Evolutionary conservation across 2,329 filamentous ascomycete species (phyloP).

Genomic region (Aureobasidium sp.): DNA sequence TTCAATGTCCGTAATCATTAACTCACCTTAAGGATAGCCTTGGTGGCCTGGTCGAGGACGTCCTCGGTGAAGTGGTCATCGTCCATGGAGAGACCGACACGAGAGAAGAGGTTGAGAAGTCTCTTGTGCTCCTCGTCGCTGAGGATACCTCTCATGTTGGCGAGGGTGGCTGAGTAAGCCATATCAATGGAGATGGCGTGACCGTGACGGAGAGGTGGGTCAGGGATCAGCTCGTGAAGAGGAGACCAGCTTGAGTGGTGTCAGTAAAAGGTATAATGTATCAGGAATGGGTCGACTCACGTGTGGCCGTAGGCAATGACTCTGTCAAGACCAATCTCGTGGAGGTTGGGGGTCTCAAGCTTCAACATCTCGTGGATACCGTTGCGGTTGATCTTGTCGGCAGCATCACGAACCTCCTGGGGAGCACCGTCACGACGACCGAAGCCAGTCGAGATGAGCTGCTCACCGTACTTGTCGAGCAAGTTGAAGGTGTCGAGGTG

Average conservation of each 20-base stretch:
- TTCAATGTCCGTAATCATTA: neutral
- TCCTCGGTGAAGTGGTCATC: conserved; percentile 60
- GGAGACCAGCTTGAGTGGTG: conserved; percentile 53
- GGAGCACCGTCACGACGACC: conserved; percentile 53
- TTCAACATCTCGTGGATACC: conserved; percentile 68
- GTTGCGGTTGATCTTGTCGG: conserved; percentile 61
- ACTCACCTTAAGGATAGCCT: conserved; percentile 54
- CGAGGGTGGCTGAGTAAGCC: conserved; percentile 65
- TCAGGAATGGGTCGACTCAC: conserved; percentile 30
- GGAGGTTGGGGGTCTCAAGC: conserved; percentile 65
- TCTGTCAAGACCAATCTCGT: conserved; percentile 64
- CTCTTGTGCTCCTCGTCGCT: conserved; percentile 53
- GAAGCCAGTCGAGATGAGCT: conserved; percentile 58
- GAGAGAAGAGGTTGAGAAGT: conserved; percentile 60
- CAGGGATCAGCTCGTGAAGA: conserved; percentile 61
- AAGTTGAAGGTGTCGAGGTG: conserved; percentile 60
- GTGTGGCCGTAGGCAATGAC: conserved; percentile 70
- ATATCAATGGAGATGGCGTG: conserved; percentile 71
- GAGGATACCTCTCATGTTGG: conserved; percentile 55
- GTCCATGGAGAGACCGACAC: conserved; percentile 64
- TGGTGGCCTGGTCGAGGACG: conserved; percentile 57
- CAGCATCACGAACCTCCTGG: conserved; percentile 51
- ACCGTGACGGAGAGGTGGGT: conserved; percentile 62
- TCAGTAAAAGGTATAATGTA: conserved; percentile 11
- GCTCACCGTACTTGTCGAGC: conserved; percentile 62